Evolutionary conservation across 73 alveolate genomes (phyloP).

Genomic region (Paramecium octaurelia): DNA sequence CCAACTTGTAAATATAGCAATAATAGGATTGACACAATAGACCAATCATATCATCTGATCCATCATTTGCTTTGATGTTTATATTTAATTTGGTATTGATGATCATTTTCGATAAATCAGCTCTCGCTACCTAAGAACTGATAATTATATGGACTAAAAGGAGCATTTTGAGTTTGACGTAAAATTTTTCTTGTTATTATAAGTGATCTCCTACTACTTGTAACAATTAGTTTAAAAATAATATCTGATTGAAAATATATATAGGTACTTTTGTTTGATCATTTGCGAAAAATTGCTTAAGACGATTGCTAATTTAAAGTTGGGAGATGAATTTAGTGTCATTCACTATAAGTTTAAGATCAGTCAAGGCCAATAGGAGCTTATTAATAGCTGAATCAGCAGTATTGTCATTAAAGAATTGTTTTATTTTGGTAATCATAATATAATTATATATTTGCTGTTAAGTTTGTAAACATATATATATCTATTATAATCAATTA

Average conservation of each 20-base stretch:
- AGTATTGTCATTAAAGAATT: background rate
- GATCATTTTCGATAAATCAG: background rate
- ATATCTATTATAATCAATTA: background rate
- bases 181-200: background rate
- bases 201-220: background rate
- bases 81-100: background rate
- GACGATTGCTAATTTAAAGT: background rate
- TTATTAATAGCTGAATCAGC: background rate
- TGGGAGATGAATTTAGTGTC: background rate
- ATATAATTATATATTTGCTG: background rate
- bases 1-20: conserved; percentile 34
- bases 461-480: background rate
- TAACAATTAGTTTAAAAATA: background rate
- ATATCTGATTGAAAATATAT: background rate
- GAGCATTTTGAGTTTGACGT: background rate
- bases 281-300: background rate
- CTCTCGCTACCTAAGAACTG: conserved; percentile 28
- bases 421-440: background rate
- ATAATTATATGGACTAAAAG: background rate
- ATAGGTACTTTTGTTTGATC: background rate
- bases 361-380: background rate
- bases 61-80: background rate
- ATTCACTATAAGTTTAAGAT: background rate
- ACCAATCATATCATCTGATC: background rate
- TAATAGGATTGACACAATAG: background rate